Evolutionary conservation across 2,329 filamentous ascomycete genomes (phyloP).

Genomic region (Pseudogymnoascus sp.): DNA sequence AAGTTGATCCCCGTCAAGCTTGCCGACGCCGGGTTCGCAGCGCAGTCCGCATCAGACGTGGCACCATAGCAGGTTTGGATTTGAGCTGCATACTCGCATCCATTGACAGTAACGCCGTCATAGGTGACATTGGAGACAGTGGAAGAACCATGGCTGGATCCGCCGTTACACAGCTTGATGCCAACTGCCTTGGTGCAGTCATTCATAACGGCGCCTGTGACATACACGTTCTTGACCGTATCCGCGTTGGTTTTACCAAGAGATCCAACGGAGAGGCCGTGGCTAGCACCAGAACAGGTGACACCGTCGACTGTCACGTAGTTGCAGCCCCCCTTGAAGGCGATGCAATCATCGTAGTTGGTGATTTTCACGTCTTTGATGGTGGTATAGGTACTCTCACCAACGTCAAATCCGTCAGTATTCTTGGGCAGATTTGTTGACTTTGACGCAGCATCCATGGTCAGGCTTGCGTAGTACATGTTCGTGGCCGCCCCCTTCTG

Average conservation of each 20-base stretch:
- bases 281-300: slow-evolving; percentile 37
- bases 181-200: slow-evolving; percentile 38
- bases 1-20: slow-evolving; percentile 31
- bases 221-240: slow-evolving; percentile 37
- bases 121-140: slow-evolving; percentile 38
- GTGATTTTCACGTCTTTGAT: slow-evolving; percentile 31
- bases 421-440: slow-evolving; percentile 30
- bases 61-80: slow-evolving; percentile 40
- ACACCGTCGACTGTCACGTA: slow-evolving; percentile 35
- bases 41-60: slow-evolving; percentile 30
- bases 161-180: slow-evolving; percentile 39
- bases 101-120: slow-evolving; percentile 31
- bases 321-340: slow-evolving; percentile 28
- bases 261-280: slow-evolving; percentile 41
- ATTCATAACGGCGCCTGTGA: slow-evolving; percentile 35
- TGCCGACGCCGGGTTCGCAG: slow-evolving; percentile 29
- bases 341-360: slow-evolving; percentile 40
- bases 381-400: slow-evolving; percentile 32
- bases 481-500: slow-evolving; percentile 32
- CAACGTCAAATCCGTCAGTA: slow-evolving; percentile 37
- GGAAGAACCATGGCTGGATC: slow-evolving; percentile 30
- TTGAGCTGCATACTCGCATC: slow-evolving; percentile 38
- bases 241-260: slow-evolving; percentile 36
- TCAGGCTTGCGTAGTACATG: slow-evolving; percentile 32
- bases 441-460: slow-evolving; percentile 34